These are phyloP conservation scores for Metschnikowia proteae DNA, from an alignment of 805 yeast genomes.

Conservation along the genomic window DNA sequence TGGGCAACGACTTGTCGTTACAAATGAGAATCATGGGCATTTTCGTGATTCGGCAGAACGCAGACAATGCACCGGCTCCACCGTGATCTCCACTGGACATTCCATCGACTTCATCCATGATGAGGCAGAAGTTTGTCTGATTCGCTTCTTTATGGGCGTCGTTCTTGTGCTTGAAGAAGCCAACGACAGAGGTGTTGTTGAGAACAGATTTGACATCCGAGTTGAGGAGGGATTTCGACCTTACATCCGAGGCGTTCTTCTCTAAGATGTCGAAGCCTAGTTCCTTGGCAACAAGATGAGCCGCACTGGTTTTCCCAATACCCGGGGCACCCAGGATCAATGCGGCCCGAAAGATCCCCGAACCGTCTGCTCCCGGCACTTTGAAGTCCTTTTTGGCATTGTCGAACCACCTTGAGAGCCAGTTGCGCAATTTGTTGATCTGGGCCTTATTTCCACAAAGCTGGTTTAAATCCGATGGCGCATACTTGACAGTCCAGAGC, in stretches of 20 bases:
- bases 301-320: slow-evolving; percentile 79
- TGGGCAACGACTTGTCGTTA: slow-evolving; percentile 87
- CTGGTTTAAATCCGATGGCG: slow-evolving; percentile 72
- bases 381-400: slow-evolving; percentile 54
- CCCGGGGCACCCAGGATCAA: slow-evolving; percentile 88
- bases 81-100: slow-evolving; percentile 99
- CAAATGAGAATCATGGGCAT: slow-evolving; percentile 92
- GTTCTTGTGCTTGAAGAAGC: slow-evolving; percentile 53
- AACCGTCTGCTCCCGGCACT: slow-evolving; percentile 57
- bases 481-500: slow-evolving; percentile 91
- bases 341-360: slow-evolving; percentile 74
- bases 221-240: slow-evolving; percentile 77
- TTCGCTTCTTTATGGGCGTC: slow-evolving; percentile 29
- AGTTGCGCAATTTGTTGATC: slow-evolving; percentile 58
- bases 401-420: slow-evolving; percentile 78
- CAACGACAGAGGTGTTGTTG: slow-evolving; percentile 78
- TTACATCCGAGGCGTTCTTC: slow-evolving; percentile 82
- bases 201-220: slow-evolving; percentile 65
- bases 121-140: slow-evolving; percentile 65
- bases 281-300: slow-evolving; percentile 66
- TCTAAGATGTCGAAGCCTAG: slow-evolving; percentile 73
- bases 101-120: slow-evolving; percentile 99
- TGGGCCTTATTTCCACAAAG: slow-evolving; percentile 81
- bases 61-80: slow-evolving; percentile 92
- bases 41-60: slow-evolving; percentile 76